phyloP scores from a whole-genome alignment of 352 stramenopile species.

The Detonula confervacea region DNA sequence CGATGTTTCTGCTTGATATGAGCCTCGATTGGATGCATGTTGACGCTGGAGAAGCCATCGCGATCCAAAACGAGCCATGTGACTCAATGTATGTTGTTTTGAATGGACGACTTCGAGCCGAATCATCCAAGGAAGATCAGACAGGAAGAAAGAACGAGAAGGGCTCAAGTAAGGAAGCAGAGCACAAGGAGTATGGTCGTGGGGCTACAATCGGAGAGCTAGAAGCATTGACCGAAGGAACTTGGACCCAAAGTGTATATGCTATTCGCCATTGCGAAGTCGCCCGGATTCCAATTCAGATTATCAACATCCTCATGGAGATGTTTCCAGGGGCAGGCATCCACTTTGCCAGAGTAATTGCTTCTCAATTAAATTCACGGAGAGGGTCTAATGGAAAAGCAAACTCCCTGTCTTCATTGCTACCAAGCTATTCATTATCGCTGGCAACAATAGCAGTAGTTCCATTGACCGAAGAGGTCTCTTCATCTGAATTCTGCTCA shows the following conservation, averaged over 20 bases:
- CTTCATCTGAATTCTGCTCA: slow-evolving; percentile 45
- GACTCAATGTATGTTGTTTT: slow-evolving; percentile 62
- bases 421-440: slow-evolving; percentile 62
- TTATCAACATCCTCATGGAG: slow-evolving; percentile 52
- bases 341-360: slow-evolving; percentile 56
- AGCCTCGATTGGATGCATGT: slow-evolving; percentile 58
- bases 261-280: slow-evolving; percentile 58
- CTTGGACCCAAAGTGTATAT: slow-evolving; percentile 51
- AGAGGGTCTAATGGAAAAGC: not conserved
- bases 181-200: slow-evolving; percentile 45
- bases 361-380: slow-evolving; percentile 37
- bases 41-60: slow-evolving; percentile 52
- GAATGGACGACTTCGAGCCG: slow-evolving; percentile 55
- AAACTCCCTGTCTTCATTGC: slow-evolving; percentile 11
- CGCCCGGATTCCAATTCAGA: slow-evolving; percentile 50
- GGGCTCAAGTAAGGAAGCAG: not conserved
- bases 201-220: slow-evolving; percentile 59
- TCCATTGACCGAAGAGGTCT: slow-evolving; percentile 36
- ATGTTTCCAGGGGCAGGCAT: slow-evolving; percentile 51
- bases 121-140: too few species aligned
- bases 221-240: slow-evolving; percentile 31
- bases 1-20: slow-evolving; percentile 55
- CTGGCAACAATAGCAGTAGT: slow-evolving; percentile 67
- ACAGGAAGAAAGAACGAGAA: too few species aligned
- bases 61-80: slow-evolving; percentile 38